Percentiles rank a stretch among this genome's conserved stretches.
phyloP scores from a whole-genome alignment of 768 basidiomycete species.

The Leccinum barrowsii region DNA sequence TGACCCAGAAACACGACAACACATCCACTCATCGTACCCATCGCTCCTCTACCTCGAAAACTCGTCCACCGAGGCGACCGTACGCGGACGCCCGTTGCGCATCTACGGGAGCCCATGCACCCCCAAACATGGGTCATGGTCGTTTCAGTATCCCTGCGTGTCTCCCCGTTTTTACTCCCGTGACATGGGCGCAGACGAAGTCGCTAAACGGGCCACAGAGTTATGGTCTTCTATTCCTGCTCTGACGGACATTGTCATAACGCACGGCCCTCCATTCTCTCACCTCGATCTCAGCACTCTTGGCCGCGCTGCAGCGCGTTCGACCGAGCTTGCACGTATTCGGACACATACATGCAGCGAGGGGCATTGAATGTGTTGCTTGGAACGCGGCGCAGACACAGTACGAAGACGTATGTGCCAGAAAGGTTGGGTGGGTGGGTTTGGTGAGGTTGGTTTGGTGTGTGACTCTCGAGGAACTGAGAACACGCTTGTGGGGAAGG shows the following conservation, averaged over 20 bases:
- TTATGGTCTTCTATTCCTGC: background rate
- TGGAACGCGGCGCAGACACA: slow-evolving; percentile 3
- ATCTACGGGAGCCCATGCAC: slow-evolving; percentile 10
- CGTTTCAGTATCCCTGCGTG: slow-evolving; percentile 9
- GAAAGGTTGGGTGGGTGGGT: background rate
- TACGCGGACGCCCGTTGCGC: slow-evolving; percentile 5
- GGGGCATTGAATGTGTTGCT: background rate
- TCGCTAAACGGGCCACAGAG: background rate
- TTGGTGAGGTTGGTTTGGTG: background rate
- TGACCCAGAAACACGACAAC: background rate
- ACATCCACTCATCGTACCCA: background rate
- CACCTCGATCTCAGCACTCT: slow-evolving; percentile 2
- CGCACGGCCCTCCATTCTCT: background rate
- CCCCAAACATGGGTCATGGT: slow-evolving; percentile 5
- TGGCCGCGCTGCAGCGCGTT: slow-evolving; percentile 4
- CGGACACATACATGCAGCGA: slow-evolving; percentile 11
- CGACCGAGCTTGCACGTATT: slow-evolving; percentile 8
- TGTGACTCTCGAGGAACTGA: background rate
- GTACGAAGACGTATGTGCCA: slow-evolving; percentile 7
- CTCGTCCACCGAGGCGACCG: background rate
- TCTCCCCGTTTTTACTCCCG: background rate
- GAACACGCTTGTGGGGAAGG: background rate
- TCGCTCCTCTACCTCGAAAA: slow-evolving; percentile 9
- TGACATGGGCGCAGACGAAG: background rate
- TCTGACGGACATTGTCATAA: background rate